Evolutionary conservation across 148 eudicot genomes (phyloP).

Genomic region (Rhododendron kiyosumense): DNA sequence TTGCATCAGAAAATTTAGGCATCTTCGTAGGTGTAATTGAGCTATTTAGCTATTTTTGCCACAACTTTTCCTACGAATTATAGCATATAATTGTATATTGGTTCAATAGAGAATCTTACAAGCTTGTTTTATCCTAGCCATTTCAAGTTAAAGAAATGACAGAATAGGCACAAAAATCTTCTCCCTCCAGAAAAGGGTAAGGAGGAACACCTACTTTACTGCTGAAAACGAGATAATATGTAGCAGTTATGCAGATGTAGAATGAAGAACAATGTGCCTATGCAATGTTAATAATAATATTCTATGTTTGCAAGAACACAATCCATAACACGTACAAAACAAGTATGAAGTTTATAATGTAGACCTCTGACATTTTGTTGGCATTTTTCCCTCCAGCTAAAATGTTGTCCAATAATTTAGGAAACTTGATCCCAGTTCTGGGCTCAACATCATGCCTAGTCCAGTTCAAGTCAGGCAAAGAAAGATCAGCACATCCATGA

Average conservation of each 20-base stretch:
- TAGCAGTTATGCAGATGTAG: neutral
- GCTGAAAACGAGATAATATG: neutral
- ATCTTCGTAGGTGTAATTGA: neutral
- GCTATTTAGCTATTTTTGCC: neutral
- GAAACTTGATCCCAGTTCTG: conserved; percentile 82
- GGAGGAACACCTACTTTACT: neutral
- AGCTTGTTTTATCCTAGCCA: neutral
- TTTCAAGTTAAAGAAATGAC: neutral
- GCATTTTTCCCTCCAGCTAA: conserved; percentile 45
- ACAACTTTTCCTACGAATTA: neutral
- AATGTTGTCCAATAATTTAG: conserved; percentile 43
- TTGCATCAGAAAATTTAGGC: neutral
- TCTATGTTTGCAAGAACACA: neutral
- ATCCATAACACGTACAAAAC: neutral
- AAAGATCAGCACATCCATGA: conserved; percentile 36
- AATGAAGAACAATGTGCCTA: neutral
- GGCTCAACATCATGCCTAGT: conserved; percentile 63
- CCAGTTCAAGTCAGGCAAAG: conserved; percentile 39
- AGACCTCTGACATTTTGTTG: conserved; percentile 61
- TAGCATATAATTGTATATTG: neutral
- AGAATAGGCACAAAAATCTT: neutral
- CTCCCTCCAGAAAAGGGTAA: neutral
- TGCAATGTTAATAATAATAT: neutral
- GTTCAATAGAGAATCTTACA: neutral
- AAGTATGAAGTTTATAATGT: neutral